Evolutionary conservation across 345 rosid genomes (phyloP).

Genomic region (Ceriops zippeliana): DNA sequence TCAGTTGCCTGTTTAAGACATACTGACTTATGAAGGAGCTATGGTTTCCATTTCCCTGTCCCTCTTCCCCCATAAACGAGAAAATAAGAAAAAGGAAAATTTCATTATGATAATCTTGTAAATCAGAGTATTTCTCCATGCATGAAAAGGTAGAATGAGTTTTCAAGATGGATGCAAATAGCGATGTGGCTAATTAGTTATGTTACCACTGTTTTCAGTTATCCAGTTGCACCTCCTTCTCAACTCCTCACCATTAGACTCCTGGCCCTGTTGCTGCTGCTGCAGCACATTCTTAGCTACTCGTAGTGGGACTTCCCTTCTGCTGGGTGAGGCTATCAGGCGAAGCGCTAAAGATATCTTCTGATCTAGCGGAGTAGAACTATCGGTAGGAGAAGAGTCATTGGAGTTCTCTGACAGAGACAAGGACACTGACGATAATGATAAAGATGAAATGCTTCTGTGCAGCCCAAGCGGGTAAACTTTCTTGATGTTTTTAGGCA

Average conservation of each 20-base stretch:
- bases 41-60: too few species aligned
- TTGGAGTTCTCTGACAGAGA: conserved; percentile 83
- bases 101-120: too few species aligned
- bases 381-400: conserved; percentile 68
- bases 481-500: conserved; percentile 69
- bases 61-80: too few species aligned
- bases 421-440: conserved; percentile 68
- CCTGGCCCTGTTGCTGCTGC: conserved; percentile 29
- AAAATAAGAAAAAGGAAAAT: too few species aligned
- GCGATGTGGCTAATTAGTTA: not conserved
- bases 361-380: conserved; percentile 45
- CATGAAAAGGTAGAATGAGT: too few species aligned
- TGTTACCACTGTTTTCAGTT: conserved; percentile 82
- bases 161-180: not conserved
- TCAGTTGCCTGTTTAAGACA: too few species aligned
- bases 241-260: conserved; percentile 43
- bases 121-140: too few species aligned
- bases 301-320: conserved; percentile 33
- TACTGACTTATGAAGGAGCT: too few species aligned
- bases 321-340: conserved; percentile 40
- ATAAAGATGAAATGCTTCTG: conserved; percentile 69
- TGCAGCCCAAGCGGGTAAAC: conserved; percentile 73
- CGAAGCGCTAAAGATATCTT: conserved; percentile 72
- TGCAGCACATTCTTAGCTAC: conserved; percentile 31
- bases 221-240: conserved; percentile 82